Evolutionary conservation across 148 eudicot species (phyloP).

Genomic region (Dianthus caryophyllus): DNA sequence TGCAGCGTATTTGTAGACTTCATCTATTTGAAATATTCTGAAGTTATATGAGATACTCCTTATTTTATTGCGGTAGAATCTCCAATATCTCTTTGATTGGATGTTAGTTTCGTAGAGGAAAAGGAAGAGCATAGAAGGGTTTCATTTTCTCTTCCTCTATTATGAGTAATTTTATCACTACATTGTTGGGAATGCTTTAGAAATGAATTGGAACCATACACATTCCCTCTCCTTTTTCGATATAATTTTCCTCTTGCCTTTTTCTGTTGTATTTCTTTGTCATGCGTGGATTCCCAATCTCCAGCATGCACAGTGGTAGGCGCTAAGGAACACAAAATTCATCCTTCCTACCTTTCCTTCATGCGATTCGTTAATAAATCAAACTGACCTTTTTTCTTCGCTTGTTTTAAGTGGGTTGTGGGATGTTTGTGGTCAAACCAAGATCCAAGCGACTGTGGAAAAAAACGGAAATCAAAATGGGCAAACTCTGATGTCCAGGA

Average conservation of each 20-base stretch:
- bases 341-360: neutral
- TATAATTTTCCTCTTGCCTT: too few relatives aligned
- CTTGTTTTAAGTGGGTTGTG: neutral
- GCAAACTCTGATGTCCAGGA: neutral
- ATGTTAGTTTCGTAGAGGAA: neutral
- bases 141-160: neutral
- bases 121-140: neutral
- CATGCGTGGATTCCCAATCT: neutral
- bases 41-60: too few relatives aligned
- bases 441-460: neutral
- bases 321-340: neutral
- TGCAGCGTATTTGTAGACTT: too few relatives aligned
- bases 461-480: neutral
- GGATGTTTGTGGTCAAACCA: neutral
- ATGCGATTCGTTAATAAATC: neutral
- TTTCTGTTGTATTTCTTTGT: too few relatives aligned
- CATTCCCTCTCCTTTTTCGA: too few relatives aligned
- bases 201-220: too few relatives aligned
- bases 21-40: too few relatives aligned
- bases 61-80: too few relatives aligned
- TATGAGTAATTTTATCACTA: too few relatives aligned
- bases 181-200: too few relatives aligned
- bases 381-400: neutral
- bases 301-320: neutral
- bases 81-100: neutral